Evolutionary conservation across 2,329 filamentous ascomycete genomes (phyloP).

Genomic region (Biscogniauxia mediterranea): DNA sequence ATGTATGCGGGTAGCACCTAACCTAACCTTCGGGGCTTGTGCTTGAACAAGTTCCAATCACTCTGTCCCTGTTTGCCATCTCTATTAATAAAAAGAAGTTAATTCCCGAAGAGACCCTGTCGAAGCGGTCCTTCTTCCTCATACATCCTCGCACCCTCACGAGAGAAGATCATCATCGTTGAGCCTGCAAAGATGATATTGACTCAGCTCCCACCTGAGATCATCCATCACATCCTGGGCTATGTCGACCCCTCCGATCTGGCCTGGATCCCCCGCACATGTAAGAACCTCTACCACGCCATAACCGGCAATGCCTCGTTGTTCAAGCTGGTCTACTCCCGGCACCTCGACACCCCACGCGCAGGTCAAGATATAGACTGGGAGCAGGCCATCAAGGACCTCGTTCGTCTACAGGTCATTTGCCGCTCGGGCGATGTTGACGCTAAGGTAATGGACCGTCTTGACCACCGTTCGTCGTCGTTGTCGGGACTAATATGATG

Average conservation of each 20-base stretch:
- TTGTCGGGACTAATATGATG: background rate
- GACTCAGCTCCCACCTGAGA: conserved; percentile 57
- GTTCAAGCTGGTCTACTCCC: conserved; percentile 61
- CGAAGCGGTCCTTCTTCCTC: too few species aligned
- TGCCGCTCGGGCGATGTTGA: conserved; percentile 34
- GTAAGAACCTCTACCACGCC: conserved; percentile 51
- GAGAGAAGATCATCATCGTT: background rate
- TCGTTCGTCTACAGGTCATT: conserved; percentile 44
- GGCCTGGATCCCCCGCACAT: conserved; percentile 49
- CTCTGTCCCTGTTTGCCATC: too few species aligned
- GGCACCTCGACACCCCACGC: conserved; percentile 46
- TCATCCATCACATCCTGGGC: conserved; percentile 60
- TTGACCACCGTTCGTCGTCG: background rate
- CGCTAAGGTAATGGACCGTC: conserved; percentile 38
- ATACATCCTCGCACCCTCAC: too few species aligned
- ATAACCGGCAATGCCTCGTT: conserved; percentile 58
- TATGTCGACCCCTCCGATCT: conserved; percentile 58
- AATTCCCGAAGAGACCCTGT: too few species aligned
- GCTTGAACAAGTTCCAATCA: too few species aligned
- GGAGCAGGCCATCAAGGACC: conserved; percentile 43
- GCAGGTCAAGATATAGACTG: conserved; percentile 39
- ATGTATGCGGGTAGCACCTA: background rate
- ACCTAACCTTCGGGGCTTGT: too few species aligned
- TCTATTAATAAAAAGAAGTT: too few species aligned
- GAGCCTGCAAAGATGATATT: conserved; percentile 31